A percentile compares a stretch with the other conserved stretches of the same genome.
Conservation (phyloP, 2,329 filamentous ascomycete species). For the Exutisphaerella laricina region DNA sequence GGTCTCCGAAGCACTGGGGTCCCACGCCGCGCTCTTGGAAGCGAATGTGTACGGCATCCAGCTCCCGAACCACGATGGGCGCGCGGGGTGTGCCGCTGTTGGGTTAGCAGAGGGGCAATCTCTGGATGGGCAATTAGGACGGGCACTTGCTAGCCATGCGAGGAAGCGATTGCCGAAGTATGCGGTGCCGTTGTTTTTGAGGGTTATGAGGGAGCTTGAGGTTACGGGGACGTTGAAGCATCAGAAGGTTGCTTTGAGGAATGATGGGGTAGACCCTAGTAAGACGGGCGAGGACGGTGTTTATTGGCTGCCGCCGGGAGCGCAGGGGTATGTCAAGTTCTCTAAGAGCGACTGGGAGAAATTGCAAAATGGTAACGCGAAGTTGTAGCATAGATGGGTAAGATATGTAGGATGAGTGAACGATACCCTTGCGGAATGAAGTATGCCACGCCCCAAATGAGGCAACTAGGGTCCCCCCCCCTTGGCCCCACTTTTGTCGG, state of each 20-base stretch:
- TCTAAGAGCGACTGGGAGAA: slow-evolving; percentile 60
- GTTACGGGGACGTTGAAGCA: slow-evolving; percentile 85
- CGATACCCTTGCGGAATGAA: too few relatives aligned
- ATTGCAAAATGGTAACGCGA: slow-evolving; percentile 63
- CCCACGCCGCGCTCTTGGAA: slow-evolving; percentile 62
- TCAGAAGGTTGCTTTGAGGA: slow-evolving; percentile 69
- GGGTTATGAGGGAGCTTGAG: slow-evolving; percentile 57
- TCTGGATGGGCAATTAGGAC: slow-evolving; percentile 32
- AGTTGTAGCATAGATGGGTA: slow-evolving; percentile 68
- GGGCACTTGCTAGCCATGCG: slow-evolving; percentile 57
- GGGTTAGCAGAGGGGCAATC: slow-evolving; percentile 42
- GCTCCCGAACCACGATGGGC: slow-evolving; percentile 43
- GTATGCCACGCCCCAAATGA: too few relatives aligned
- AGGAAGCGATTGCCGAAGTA: slow-evolving; percentile 60
- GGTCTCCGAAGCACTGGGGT: slow-evolving; percentile 72
- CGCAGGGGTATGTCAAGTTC: slow-evolving; percentile 61
- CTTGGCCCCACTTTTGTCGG: too few relatives aligned
- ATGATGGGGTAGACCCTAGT: slow-evolving; percentile 65
- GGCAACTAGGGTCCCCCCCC: too few relatives aligned
- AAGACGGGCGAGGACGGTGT: slow-evolving; percentile 48
- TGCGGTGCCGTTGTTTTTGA: slow-evolving; percentile 71
- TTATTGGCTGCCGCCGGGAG: slow-evolving; percentile 61
- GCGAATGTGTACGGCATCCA: slow-evolving; percentile 61
- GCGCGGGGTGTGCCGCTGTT: slow-evolving; percentile 74
- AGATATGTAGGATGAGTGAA: too few relatives aligned